Evolutionary conservation across 768 basidiomycete species (phyloP), one percentile per base, ranked within the genome.

Genomic region (Agaricus subrufescens): DNA sequence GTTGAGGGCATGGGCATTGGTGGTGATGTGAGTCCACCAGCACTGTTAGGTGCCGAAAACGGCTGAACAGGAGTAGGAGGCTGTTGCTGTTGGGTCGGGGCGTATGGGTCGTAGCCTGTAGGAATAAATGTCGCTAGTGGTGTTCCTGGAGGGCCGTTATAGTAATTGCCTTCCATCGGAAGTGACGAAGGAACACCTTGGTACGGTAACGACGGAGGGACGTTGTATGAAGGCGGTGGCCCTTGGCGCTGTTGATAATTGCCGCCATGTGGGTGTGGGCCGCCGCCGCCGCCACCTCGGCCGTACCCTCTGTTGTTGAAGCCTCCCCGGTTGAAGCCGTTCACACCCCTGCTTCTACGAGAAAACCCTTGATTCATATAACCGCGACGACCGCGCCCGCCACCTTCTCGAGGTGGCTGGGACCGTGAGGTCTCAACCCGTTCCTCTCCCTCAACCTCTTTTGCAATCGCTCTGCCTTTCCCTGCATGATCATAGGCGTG

Each of bases 1-100:
- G 80, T 71, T 45, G 76, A 53, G 3, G 85, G 80, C 19, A 74
- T 67, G 2, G 83, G 81, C 15, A 84, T 65, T 37, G 69, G 75
- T 43, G 69, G 72, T 34, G 59, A 55, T 23, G 52, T 12, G 23
- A 31, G 51, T 29, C 26, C 46, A 31, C 11, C 25, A 48, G 26
- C 11, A 31, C 46, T 29, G 31, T 39, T 30, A 52, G 42, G 51
- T 12, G 27, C 43, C 8, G 52, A 53, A 46, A 44, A 7, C 34
- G 52, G 46, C 7, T 30, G 42, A 60, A 45, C 29, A 39, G 50
- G n/a, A 14, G 48, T 44, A 19, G 15, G 61, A 27, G 30, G 61
- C 56, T 42, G 66, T 58, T 61, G 27, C 9, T 71, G 64, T 38
- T 68, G 64, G 15, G 66, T 61, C 29, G 60, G 54, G 15, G 51